A percentile compares a stretch with the other conserved stretches of the same genome.
Evolutionary conservation across 257 asterid genomes (phyloP).

Genomic region (Linaria vulgaris): DNA sequence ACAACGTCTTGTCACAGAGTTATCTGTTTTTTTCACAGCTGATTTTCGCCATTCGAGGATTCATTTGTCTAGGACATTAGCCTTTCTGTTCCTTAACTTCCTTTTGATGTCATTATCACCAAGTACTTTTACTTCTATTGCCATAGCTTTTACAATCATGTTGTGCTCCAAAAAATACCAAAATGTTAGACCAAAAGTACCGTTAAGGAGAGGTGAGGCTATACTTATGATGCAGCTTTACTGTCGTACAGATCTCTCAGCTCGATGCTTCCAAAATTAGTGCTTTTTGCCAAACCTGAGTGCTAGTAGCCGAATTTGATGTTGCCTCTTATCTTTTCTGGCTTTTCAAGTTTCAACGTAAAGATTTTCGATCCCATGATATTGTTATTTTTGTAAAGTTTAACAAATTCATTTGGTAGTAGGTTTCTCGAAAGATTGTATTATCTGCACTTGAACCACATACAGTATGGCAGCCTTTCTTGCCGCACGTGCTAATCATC

Average conservation of each 20-base stretch:
- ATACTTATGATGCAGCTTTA: not conserved
- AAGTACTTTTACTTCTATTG: too few species aligned
- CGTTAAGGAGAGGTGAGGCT: too few species aligned
- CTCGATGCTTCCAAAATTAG: not conserved
- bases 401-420: constrained; percentile 16
- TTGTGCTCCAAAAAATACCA: too few species aligned
- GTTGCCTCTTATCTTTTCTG: not conserved
- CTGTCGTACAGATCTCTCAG: not conserved
- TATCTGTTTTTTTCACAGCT: too few species aligned
- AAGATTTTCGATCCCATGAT: not conserved
- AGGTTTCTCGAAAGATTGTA: constrained; percentile 78
- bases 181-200: too few species aligned
- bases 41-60: too few species aligned
- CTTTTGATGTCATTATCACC: too few species aligned
- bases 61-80: too few species aligned
- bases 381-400: not conserved
- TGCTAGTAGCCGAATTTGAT: not conserved
- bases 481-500: constrained; percentile 80
- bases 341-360: constrained; percentile 5
- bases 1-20: too few species aligned
- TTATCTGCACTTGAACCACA: constrained; percentile 89
- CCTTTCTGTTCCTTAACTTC: too few species aligned
- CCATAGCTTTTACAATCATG: too few species aligned
- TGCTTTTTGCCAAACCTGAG: not conserved
- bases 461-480: constrained; percentile 96